Base-by-base conservation (phyloP, 371 early-diverging fungal genomes). In the Haplosporangium sp. region DNA sequence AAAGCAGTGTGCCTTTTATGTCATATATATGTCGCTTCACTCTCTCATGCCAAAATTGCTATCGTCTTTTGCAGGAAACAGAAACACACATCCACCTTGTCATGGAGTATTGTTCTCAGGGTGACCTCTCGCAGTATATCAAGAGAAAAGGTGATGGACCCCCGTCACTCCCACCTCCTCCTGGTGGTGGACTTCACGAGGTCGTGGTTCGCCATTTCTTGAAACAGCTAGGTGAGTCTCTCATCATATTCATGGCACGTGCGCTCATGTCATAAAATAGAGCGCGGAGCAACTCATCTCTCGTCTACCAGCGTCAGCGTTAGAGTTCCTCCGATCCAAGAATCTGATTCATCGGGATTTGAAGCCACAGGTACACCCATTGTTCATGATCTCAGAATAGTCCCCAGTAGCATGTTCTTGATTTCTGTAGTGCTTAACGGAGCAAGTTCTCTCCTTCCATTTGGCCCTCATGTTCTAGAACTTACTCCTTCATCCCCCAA, bases 321-420 rank as follows among this genome's bases (percentile, higher is more conserved):
- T 99, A 64, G 86, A 90, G 60, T 98, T 96, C 73, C 82, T 99
- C 55, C 86, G 97, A 2, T 85, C 91, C 23, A 85, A 91, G 48
- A 89, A 93, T 57, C 85, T 99, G 47, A 96, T 99, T 21, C 99
- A 99, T 85, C 84, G 99, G 50, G 99, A 99, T 76, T 90, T 99
- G 59, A 99, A 99, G 84, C 99, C 96, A 21, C 95, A 96, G 86
- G 95, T 91, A 86, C 41, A 56, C 2, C 56, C 20, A 7, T 50
- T 50, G 50, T 50, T 50, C 20, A 45, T 45, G 45, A 16, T 45
- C 13, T 29, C 29, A 2, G 29, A 29, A 29, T 29, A 29, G 29
- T 29, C 29, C 29, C 29, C 29, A 29, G 4, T 29, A 29, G 29
- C 29, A 29, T 4, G 29, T 29, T 29, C 29, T 29, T 29, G 29